phyloP scores from a whole-genome alignment of 2,329 filamentous ascomycete genomes.

The Alternaria gansuensis region DNA sequence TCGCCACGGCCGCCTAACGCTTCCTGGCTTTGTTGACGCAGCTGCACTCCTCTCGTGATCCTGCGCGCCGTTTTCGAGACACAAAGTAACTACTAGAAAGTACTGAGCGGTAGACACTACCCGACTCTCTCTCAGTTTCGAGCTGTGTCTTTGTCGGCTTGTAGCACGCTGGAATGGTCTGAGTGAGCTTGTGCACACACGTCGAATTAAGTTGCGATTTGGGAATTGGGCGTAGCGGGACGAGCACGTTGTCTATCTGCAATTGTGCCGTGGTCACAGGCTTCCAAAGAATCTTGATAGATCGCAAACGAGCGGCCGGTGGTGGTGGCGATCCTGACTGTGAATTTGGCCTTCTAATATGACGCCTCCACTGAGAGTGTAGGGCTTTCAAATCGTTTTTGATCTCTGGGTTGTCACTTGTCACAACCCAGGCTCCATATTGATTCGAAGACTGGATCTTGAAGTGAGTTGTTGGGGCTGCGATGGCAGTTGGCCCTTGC shows the following conservation, averaged over 20 bases:
- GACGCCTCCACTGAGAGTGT: constrained; percentile 17
- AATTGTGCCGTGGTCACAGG: constrained; percentile 21
- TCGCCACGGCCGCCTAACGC: neutral
- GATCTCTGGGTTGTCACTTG: constrained; percentile 26
- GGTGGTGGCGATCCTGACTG: neutral
- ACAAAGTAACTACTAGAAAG: neutral
- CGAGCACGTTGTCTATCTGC: constrained; percentile 29
- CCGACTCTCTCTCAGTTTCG: neutral
- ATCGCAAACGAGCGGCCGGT: neutral
- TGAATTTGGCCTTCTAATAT: neutral
- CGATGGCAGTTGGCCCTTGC: constrained; percentile 33
- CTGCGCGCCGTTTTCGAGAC: constrained; percentile 8
- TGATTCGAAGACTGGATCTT: constrained; percentile 32
- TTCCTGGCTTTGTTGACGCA: neutral
- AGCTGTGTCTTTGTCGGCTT: neutral
- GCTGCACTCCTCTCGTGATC: neutral
- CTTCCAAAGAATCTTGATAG: constrained; percentile 20
- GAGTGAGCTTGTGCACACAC: neutral
- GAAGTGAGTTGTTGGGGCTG: constrained; percentile 35
- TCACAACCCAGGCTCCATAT: constrained; percentile 30
- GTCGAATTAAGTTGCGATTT: neutral
- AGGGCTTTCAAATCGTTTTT: constrained; percentile 26
- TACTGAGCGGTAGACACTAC: too few species aligned
- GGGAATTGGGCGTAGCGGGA: constrained; percentile 20
- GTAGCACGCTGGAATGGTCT: neutral